Base-by-base conservation (phyloP, 331 rosid species). In the Saraca asoca region DNA sequence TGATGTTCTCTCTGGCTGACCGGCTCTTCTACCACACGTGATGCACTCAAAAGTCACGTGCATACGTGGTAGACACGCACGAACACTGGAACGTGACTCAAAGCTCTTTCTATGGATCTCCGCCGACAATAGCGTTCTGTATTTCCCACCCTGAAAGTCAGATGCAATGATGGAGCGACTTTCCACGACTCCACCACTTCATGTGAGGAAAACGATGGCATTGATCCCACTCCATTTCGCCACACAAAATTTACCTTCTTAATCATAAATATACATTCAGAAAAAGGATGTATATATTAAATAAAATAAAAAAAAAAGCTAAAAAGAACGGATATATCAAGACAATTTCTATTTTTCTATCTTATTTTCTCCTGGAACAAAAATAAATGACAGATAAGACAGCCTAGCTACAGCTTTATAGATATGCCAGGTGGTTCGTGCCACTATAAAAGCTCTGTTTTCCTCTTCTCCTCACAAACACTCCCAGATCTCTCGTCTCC, bases 111-210 rank as follows among this genome's bases (percentile, higher is more conserved):
- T 55, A 43, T 75, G 74, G 74, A 70, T 79, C 72, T 48, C 69
- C 84, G 80, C 84, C 84, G 84, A 79, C 80, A 66, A 55, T 61
- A 29, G 75, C 75, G 80, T 60, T 69, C 29, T 54, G 65, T 12
- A 17, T 12, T 15, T 46, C 10, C 46, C 39, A 19, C 33, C 20
- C 50, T 5, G 12, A 70, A 45, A 66, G 60, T 71, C 64, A 33
- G 43, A 29, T 45, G 65, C 70, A 15, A 58, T 58, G 48, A 64
- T 51, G 70, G 4, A 29, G 65, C 65, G 66, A 68, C 80, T 61
- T 70, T 75, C 75, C 46, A 52, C 75, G 80, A 79, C 70, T 79
- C 78, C 80, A 65, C 58, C 74, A 74, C 11, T 68, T 62, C 58
- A 33, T 72, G 72, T 49, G 70, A 61, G 44, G 67, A 68, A 69